Evolutionary conservation across 352 stramenopile genomes (phyloP).

Genomic region (Phytophthora podocarpi): DNA sequence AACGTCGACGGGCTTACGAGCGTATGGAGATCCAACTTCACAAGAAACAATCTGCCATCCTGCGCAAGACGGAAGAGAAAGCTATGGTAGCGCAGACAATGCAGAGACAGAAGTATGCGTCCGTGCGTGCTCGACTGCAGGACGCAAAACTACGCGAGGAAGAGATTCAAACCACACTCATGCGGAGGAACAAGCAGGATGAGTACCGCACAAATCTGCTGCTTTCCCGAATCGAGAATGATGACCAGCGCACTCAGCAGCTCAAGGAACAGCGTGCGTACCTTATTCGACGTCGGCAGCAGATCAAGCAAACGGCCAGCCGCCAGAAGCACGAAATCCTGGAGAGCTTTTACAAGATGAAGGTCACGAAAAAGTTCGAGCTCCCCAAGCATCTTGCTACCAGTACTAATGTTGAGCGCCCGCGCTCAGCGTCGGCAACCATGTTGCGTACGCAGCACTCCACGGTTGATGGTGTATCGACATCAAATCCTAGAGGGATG

Average conservation of each 20-base stretch:
- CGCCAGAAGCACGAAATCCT: conserved; percentile 78
- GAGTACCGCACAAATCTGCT: conserved; percentile 63
- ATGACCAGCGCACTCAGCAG: conserved; percentile 55
- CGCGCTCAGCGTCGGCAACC: conserved; percentile 42
- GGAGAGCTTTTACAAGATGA: conserved; percentile 85
- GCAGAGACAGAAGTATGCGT: conserved; percentile 57
- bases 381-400: conserved; percentile 55
- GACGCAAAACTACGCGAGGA: conserved; percentile 83
- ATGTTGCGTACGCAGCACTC: conserved; percentile 39
- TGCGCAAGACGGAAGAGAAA: conserved; percentile 65
- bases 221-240: conserved; percentile 63
- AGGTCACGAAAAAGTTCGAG: conserved; percentile 79
- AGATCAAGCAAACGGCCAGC: conserved; percentile 65
- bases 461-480: conserved; percentile 3
- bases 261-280: conserved; percentile 65
- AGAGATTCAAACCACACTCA: conserved; percentile 68
- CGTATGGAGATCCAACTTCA: conserved; percentile 66
- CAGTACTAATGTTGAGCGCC: conserved; percentile 32
- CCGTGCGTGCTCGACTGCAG: conserved; percentile 53
- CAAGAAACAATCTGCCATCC: conserved; percentile 45
- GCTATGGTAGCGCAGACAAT: conserved; percentile 49
- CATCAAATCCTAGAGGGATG: neutral
- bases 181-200: conserved; percentile 67
- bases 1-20: conserved; percentile 57
- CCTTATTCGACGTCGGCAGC: conserved; percentile 61